Evolutionary conservation across 73 alveolate genomes (phyloP).

Genomic region (Tetrahymena thermophila): DNA sequence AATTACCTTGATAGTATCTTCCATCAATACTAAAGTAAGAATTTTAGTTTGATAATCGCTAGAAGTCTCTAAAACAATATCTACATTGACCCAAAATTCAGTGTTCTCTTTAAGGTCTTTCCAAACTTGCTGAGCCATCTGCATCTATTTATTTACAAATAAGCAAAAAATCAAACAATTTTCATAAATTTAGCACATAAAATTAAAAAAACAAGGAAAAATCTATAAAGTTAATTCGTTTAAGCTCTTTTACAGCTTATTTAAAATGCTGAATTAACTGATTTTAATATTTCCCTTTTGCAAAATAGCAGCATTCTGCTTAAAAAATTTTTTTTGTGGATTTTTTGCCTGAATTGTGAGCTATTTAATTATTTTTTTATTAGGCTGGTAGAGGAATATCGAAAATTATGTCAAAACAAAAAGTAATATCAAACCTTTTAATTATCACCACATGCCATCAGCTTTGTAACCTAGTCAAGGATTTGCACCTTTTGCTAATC

Average conservation of each 20-base stretch:
- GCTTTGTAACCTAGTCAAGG: neutral
- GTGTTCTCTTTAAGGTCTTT: constrained; percentile 52
- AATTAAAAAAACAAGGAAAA: too few relatives aligned
- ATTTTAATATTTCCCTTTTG: neutral
- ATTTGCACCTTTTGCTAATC: neutral
- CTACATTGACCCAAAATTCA: constrained; percentile 53
- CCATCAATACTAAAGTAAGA: constrained; percentile 50
- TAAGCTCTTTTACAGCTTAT: neutral
- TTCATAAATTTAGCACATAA: too few relatives aligned
- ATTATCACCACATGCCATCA: neutral
- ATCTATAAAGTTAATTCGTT: neutral
- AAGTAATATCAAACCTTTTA: neutral
- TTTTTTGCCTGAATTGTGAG: neutral
- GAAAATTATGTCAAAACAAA: neutral
- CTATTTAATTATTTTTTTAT: neutral
- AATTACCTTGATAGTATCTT: constrained; percentile 38
- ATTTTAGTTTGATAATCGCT: constrained; percentile 37
- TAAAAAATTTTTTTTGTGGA: too few relatives aligned
- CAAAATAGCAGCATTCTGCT: neutral
- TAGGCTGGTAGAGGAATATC: neutral
- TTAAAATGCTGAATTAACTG: neutral
- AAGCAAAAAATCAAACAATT: neutral
- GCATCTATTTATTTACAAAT: neutral
- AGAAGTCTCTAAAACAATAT: constrained; percentile 41
- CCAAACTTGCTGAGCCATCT: constrained; percentile 46